Evolutionary conservation across 306 rosid genomes (phyloP).

Genomic region (Fagus crenata): DNA sequence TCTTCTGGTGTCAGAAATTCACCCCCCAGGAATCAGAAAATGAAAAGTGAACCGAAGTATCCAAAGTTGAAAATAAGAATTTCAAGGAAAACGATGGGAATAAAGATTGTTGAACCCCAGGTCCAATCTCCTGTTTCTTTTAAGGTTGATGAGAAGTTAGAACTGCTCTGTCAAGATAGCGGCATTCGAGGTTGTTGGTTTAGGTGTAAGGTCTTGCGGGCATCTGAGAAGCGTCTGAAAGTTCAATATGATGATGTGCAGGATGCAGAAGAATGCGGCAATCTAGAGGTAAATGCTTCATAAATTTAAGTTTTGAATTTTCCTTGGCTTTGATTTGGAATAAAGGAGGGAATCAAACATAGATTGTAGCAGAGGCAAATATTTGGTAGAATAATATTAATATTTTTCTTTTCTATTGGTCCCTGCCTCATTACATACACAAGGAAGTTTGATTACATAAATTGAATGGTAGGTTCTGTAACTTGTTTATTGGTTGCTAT

Average conservation of each 20-base stretch:
- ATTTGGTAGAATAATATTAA: neutral
- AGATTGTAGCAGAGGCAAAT: neutral
- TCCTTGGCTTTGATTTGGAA: slow-evolving; percentile 12
- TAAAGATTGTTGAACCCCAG: slow-evolving; percentile 36
- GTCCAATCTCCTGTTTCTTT: slow-evolving; percentile 36
- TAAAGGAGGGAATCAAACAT: neutral
- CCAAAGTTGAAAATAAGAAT: slow-evolving; percentile 64
- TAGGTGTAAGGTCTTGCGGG: slow-evolving; percentile 61
- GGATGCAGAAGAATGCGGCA: slow-evolving; percentile 51
- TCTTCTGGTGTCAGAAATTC: slow-evolving; percentile 34
- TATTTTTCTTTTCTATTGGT: neutral
- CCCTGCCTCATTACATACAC: slow-evolving; percentile 4
- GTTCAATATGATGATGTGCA: slow-evolving; percentile 61
- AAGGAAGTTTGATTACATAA: neutral
- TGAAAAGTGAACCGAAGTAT: slow-evolving; percentile 39
- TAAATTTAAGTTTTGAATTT: slow-evolving; percentile 5
- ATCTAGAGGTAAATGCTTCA: slow-evolving; percentile 54
- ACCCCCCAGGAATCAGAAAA: slow-evolving; percentile 29
- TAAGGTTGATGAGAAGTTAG: slow-evolving; percentile 56
- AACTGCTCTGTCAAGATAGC: slow-evolving; percentile 79
- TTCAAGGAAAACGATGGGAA: slow-evolving; percentile 48
- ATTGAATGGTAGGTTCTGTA: neutral
- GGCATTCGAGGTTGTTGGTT: slow-evolving; percentile 94
- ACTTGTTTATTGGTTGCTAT: neutral
- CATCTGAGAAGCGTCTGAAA: slow-evolving; percentile 54